Conservation (phyloP, 129 eudicot genomes). For the Lactuca saligna region DNA sequence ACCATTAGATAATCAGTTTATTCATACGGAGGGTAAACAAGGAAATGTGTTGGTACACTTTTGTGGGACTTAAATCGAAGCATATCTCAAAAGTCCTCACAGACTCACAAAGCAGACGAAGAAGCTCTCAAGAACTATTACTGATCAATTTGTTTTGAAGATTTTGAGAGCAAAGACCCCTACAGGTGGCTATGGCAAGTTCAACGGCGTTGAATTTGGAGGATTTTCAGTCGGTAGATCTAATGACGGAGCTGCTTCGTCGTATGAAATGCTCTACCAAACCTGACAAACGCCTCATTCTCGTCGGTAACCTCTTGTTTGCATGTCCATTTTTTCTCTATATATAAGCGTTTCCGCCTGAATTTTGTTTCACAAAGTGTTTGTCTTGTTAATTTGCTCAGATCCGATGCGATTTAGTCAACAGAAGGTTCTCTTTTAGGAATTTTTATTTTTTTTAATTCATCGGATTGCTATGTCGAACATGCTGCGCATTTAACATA, state of each 20-base stretch:
- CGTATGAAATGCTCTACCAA: constrained; percentile 80
- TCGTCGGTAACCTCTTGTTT: constrained; percentile 56
- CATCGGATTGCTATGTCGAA: constrained; percentile 1
- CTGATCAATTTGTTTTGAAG: background rate
- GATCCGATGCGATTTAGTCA: constrained; percentile 28
- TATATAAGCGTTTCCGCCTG: background rate
- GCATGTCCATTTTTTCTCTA: background rate
- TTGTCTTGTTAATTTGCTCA: constrained; percentile 7
- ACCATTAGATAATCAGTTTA: too few species aligned
- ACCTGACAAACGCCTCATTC: constrained; percentile 97
- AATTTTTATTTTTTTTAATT: background rate
- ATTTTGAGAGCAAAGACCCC: constrained; percentile 13
- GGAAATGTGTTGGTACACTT: constrained; percentile 2
- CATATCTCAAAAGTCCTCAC: constrained; percentile 6
- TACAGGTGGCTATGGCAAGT: constrained; percentile 39
- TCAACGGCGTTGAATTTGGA: constrained; percentile 60
- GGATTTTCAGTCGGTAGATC: constrained; percentile 70
- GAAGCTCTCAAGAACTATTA: background rate
- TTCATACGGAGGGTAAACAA: constrained; percentile 11
- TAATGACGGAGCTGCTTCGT: constrained; percentile 85
- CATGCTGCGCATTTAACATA: constrained; percentile 6
- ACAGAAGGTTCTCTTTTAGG: constrained; percentile 8
- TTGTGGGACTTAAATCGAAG: constrained; percentile 15
- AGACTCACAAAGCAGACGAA: background rate
- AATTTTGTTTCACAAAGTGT: constrained; percentile 13